phyloP scores from a whole-genome alignment of 163 green algal species.

The Picocystis sp. region DNA sequence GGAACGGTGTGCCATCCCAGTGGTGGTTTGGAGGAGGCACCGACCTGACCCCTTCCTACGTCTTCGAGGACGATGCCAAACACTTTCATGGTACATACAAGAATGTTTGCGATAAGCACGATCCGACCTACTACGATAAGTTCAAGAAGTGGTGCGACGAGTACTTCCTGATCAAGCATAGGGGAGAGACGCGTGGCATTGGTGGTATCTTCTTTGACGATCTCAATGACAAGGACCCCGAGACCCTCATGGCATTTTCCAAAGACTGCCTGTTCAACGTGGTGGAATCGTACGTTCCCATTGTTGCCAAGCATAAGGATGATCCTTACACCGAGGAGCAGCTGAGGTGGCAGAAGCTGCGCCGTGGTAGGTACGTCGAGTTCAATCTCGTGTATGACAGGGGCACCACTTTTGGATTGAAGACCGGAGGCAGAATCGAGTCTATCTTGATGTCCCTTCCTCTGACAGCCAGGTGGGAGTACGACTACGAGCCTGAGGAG shows the following conservation, averaged over 20 bases:
- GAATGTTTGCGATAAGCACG: slow-evolving; percentile 68
- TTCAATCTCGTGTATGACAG: slow-evolving; percentile 30
- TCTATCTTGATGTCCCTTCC: slow-evolving; percentile 97
- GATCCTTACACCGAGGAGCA: slow-evolving; percentile 68
- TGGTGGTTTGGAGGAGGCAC: slow-evolving; percentile 99
- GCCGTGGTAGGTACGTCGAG: slow-evolving; percentile 11
- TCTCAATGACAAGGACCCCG: slow-evolving; percentile 55
- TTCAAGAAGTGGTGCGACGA: slow-evolving; percentile 94
- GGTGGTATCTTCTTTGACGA: slow-evolving; percentile 99
- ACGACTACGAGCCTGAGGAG: slow-evolving; percentile 48
- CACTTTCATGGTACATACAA: slow-evolving; percentile 78
- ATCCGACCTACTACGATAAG: slow-evolving; percentile 75
- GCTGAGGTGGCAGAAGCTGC: slow-evolving; percentile 89
- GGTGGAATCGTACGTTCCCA: slow-evolving; percentile 72
- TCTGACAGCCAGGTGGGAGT: slow-evolving; percentile 63
- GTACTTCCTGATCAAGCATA: slow-evolving; percentile 95
- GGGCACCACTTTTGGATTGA: slow-evolving; percentile 79
- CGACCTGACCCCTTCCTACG: slow-evolving; percentile 94
- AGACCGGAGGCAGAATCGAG: slow-evolving; percentile 95
- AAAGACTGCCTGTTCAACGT: slow-evolving; percentile 47
- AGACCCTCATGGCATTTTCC: slow-evolving; percentile 24
- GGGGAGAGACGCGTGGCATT: slow-evolving; percentile 73
- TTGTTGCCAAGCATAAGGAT: slow-evolving; percentile 82
- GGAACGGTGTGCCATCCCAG: slow-evolving; percentile 65
- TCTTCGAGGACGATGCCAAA: slow-evolving; percentile 83